Evolutionary conservation across 2,329 filamentous ascomycete genomes (phyloP), one percentile per base, ranked within the genome.

Genomic region (Colletotrichum viniferum): DNA sequence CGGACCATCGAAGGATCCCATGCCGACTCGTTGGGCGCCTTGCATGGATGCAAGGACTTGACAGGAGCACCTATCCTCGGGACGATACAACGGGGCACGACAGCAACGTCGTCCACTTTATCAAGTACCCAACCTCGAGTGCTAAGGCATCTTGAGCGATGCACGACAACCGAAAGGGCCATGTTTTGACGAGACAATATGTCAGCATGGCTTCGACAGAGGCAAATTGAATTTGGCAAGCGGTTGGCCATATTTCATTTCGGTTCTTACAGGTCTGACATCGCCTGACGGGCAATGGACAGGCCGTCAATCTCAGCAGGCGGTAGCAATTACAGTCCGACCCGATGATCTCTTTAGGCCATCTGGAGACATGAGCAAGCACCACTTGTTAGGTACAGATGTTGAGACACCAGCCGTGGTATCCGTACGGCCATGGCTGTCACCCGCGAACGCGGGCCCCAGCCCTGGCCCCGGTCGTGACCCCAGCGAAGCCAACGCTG

Each of bases 41-140:
- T 75, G 69, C 73, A 75, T 75, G 73, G 73, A 75, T 73, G 56
- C 55, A 34, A 60, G 55, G 38, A 62, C 56, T 72, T 67, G 62
- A 73, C 56, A 75, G 73, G 58, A 68, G 73, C 73, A 73, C 24
- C 12, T 34, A 60, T 60, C 48, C 21, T 73, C 73, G 73, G 69
- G 56, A 76, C 69, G 43, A 64, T 62, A 55, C 69, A 48, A 67
- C 56, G 62, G 55, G 63, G 69, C 36, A n/a, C 62, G 62, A 38
- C 55, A 26, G 43, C 32, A 63, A 63, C 61, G 61, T 38, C 36
- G 28, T 61, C 56, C 56, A 52, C n/a, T 52, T 52, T 43, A 9
- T 18, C 7, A 7, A 43, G 16, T 43, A 43, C 36, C 8, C 36
- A 43, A 43, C 36, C 36, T 43, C 43, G 43, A 52, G n/a, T 52